Evolutionary conservation across 2,329 filamentous ascomycete genomes (phyloP).

Genomic region (Cercospora sp.): DNA sequence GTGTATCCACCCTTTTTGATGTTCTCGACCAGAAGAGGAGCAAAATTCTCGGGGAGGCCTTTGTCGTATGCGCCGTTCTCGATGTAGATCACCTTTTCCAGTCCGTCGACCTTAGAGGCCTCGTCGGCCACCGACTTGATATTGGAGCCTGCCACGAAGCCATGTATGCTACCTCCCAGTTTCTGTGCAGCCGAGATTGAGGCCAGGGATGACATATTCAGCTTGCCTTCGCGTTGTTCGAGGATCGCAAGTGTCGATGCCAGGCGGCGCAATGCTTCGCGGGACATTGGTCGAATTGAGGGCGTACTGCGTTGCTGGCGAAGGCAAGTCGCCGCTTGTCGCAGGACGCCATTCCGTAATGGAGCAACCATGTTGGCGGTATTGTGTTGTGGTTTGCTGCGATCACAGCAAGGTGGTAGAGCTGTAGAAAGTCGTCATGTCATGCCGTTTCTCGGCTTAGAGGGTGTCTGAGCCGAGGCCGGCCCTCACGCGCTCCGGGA

Average conservation of each 20-base stretch:
- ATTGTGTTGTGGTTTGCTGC: neutral
- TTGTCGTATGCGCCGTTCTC: constrained; percentile 92
- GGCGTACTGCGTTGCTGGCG: constrained; percentile 34
- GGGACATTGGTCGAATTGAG: constrained; percentile 44
- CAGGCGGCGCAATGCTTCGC: constrained; percentile 64
- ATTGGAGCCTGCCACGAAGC: constrained; percentile 79
- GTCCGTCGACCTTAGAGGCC: constrained; percentile 82
- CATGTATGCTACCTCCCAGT: constrained; percentile 75
- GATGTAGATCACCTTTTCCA: constrained; percentile 88
- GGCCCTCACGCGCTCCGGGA: neutral
- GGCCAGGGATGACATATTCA: constrained; percentile 62
- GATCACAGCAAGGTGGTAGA: neutral
- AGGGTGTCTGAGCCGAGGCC: constrained; percentile 3
- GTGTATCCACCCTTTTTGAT: constrained; percentile 95
- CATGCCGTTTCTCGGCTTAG: constrained; percentile 1
- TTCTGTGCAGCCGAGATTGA: constrained; percentile 30
- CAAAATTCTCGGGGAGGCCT: constrained; percentile 90
- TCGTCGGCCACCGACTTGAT: constrained; percentile 76
- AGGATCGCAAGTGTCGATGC: constrained; percentile 88
- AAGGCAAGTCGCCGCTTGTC: constrained; percentile 37
- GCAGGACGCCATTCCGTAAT: constrained; percentile 29
- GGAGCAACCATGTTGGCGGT: constrained; percentile 25
- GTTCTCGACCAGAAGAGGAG: constrained; percentile 90
- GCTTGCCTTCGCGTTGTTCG: constrained; percentile 87
- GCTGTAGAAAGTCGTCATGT: constrained; percentile 12